Evolutionary conservation across 2,329 filamentous ascomycete species (phyloP).

Genomic region (Helotiales sp.): DNA sequence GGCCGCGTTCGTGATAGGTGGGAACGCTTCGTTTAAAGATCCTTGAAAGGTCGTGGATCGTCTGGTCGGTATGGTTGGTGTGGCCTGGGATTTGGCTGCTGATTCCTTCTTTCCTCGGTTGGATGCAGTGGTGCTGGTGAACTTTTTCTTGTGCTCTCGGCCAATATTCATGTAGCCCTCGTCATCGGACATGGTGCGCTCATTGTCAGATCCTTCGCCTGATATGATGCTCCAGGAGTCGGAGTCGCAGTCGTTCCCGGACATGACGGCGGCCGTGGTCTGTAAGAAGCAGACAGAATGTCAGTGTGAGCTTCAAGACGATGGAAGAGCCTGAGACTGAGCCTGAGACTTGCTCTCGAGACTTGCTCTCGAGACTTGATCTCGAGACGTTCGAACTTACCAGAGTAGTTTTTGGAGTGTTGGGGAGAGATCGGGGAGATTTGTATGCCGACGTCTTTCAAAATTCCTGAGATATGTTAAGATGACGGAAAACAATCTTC

Average conservation of each 20-base stretch:
- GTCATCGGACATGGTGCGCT: background rate
- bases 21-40: background rate
- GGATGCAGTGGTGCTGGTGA: background rate
- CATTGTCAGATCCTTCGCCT: background rate
- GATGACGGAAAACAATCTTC: no score
- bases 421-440: no score
- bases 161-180: background rate
- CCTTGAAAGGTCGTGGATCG: background rate
- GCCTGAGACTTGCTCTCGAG: background rate
- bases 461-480: no score
- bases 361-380: background rate
- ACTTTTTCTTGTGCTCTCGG: background rate
- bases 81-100: background rate
- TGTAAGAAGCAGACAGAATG: background rate
- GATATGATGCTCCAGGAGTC: conserved; percentile 5
- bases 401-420: background rate
- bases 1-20: background rate
- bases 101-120: background rate
- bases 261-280: background rate
- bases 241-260: background rate
- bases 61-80: background rate
- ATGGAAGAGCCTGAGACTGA: no score
- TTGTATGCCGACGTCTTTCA: no score
- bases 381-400: background rate
- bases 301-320: background rate